Conservation (phyloP, 2,329 filamentous ascomycete genomes). For the Chaetomium sp. region DNA sequence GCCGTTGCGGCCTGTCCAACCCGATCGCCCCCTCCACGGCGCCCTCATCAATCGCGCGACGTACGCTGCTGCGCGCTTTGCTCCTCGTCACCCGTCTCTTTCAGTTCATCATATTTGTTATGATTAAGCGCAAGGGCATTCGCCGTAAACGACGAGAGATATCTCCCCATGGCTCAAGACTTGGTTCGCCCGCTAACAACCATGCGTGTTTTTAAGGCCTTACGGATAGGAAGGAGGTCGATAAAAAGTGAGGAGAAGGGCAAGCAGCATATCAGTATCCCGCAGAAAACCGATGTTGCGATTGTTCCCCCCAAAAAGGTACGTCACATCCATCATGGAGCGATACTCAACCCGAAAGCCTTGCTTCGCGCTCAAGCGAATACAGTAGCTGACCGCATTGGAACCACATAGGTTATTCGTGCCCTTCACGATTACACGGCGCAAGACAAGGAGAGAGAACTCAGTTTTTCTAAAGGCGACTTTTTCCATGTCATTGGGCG, state of each 20-base stretch:
- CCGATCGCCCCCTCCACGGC: background rate
- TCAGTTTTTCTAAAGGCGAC: constrained; percentile 90
- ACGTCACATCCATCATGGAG: constrained; percentile 26
- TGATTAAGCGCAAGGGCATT: background rate
- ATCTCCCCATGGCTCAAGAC: background rate
- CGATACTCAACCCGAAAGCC: no score
- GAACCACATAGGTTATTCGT: constrained; percentile 71
- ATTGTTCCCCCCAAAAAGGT: constrained; percentile 94
- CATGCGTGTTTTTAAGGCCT: constrained; percentile 53
- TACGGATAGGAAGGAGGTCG: constrained; percentile 59
- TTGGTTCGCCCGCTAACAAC: constrained; percentile 32
- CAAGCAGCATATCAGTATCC: constrained; percentile 67
- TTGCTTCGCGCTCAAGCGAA: no score
- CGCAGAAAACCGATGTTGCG: constrained; percentile 77
- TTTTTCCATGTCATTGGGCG: constrained; percentile 97
- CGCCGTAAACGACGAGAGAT: background rate
- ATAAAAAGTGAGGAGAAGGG: constrained; percentile 84
- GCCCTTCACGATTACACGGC: constrained; percentile 90
- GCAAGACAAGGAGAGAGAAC: constrained; percentile 60
- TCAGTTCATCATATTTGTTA: background rate
- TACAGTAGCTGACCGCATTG: constrained; percentile 18
- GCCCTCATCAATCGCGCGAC: constrained; percentile 2
- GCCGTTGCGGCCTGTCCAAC: constrained; percentile 5
- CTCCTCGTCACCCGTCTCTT: background rate
- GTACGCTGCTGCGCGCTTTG: background rate